Evolutionary conservation across 306 rosid species (phyloP).

Genomic region (Cercis canadensis): DNA sequence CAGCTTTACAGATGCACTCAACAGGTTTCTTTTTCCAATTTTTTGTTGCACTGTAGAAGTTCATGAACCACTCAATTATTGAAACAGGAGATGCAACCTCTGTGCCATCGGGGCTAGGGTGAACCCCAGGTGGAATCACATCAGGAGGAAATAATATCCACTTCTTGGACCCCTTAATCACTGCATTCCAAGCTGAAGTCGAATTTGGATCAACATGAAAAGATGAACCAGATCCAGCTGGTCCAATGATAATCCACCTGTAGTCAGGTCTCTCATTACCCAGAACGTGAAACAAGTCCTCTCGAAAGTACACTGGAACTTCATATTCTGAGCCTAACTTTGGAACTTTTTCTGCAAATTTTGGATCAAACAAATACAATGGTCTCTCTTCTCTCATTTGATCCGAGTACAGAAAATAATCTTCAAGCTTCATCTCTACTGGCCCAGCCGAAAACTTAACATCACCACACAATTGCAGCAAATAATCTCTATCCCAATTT

Average conservation of each 20-base stretch:
- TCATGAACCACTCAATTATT: conserved; percentile 97
- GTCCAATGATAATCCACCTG: conserved; percentile 92
- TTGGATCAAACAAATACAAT: conserved; percentile 84
- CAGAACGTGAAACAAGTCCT: conserved; percentile 83
- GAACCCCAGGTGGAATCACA: conserved; percentile 86
- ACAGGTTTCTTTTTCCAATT: conserved; percentile 80
- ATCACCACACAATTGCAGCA: conserved; percentile 69
- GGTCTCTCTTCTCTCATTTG: conserved; percentile 88
- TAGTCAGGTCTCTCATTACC: conserved; percentile 83
- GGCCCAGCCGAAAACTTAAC: conserved; percentile 81
- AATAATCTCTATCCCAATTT: conserved; percentile 88
- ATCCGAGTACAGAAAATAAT: conserved; percentile 76
- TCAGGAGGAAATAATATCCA: conserved; percentile 96
- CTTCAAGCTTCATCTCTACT: conserved; percentile 77
- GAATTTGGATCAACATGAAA: conserved; percentile 97
- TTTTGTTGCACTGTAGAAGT: conserved; percentile 79
- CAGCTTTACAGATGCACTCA: conserved; percentile 90
- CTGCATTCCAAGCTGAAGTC: conserved; percentile 97
- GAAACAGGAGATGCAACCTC: conserved; percentile 97
- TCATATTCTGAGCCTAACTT: conserved; percentile 74
- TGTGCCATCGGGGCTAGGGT: conserved; percentile 95
- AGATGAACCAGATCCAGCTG: conserved; percentile 89
- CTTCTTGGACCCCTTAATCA: conserved; percentile 91
- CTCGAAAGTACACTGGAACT: conserved; percentile 73
- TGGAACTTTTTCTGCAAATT: conserved; percentile 82